Percentiles rank a stretch among this genome's conserved stretches.
Conservation (phyloP, 352 stramenopile genomes). For the Phytophthora quininea region DNA sequence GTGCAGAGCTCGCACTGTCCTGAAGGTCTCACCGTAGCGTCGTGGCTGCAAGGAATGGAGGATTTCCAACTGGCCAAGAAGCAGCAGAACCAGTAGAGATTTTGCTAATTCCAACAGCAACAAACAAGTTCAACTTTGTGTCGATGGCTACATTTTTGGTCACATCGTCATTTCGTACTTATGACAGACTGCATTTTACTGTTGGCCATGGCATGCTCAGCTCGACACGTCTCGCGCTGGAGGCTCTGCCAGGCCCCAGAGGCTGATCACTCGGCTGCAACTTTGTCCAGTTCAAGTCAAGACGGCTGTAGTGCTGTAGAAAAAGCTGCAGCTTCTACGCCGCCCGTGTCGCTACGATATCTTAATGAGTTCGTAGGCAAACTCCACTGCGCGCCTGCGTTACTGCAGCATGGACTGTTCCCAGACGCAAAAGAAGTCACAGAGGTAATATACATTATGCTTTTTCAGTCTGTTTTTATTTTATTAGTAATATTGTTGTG, state of each 20-base stretch:
- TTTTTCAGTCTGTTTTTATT: neutral
- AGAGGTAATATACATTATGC: slow-evolving; percentile 46
- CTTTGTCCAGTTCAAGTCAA: slow-evolving; percentile 4
- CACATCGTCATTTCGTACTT: too few species aligned
- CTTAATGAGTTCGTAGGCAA: slow-evolving; percentile 87
- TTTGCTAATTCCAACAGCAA: too few species aligned
- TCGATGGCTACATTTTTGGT: neutral
- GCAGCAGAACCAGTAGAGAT: slow-evolving; percentile 10
- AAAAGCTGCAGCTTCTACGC: slow-evolving; percentile 12
- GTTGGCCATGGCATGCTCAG: slow-evolving; percentile 14
- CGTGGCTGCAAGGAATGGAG: slow-evolving; percentile 75
- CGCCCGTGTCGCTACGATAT: slow-evolving; percentile 72
- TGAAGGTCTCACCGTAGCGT: slow-evolving; percentile 63
- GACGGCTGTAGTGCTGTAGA: neutral
- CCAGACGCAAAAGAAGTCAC: slow-evolving; percentile 87
- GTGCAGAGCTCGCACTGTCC: slow-evolving; percentile 79
- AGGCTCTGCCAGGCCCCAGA: slow-evolving; percentile 17
- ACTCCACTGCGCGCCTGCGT: slow-evolving; percentile 66
- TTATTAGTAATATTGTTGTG: neutral
- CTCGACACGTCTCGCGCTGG: slow-evolving; percentile 45
- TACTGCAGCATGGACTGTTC: slow-evolving; percentile 79
- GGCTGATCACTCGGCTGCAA: slow-evolving; percentile 7
- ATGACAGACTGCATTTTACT: neutral
- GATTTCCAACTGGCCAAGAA: slow-evolving; percentile 62
- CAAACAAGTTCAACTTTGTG: neutral